These are phyloP conservation scores for Trichoderma oligosporum DNA, from an alignment of 2,329 filamentous ascomycete genomes.

Conservation along the genomic window DNA sequence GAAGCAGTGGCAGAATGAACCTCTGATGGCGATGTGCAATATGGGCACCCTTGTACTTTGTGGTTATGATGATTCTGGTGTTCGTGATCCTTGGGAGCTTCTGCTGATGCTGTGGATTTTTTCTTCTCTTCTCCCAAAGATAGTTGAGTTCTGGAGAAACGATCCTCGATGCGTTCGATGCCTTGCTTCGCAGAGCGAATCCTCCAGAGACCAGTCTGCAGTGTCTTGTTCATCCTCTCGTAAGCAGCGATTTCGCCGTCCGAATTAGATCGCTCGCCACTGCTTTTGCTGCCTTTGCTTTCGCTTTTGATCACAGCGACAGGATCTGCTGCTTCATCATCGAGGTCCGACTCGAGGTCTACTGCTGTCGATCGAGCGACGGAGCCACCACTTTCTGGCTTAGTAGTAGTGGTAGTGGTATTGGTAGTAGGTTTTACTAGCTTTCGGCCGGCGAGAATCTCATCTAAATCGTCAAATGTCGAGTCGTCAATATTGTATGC, in stretches of 20 bases:
- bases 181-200: slow-evolving; percentile 55
- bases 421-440: slow-evolving; percentile 24
- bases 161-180: slow-evolving; percentile 55
- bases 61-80: slow-evolving; percentile 6
- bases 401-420: slow-evolving; percentile 18
- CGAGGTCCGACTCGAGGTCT: slow-evolving; percentile 25
- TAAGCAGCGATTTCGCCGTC: slow-evolving; percentile 43
- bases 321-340: slow-evolving; percentile 21
- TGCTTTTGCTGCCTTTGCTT: slow-evolving; percentile 12
- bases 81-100: slow-evolving; percentile 20
- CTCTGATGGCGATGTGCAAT: slow-evolving; percentile 22
- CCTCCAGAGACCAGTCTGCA: slow-evolving; percentile 49
- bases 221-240: slow-evolving; percentile 49
- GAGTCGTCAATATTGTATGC: slow-evolving; percentile 56
- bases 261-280: slow-evolving; percentile 29
- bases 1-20: slow-evolving; percentile 17
- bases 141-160: slow-evolving; percentile 42
- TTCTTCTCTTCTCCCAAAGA: slow-evolving; percentile 16
- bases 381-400: slow-evolving; percentile 27
- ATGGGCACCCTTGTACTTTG: slow-evolving; percentile 18
- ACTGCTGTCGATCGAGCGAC: slow-evolving; percentile 25
- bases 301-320: slow-evolving; percentile 21
- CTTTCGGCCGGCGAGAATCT: slow-evolving; percentile 43
- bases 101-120: no score
- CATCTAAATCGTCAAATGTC: slow-evolving; percentile 56